Base-by-base conservation (phyloP, 2,329 filamentous ascomycete species). In the Septoria linicola region DNA sequence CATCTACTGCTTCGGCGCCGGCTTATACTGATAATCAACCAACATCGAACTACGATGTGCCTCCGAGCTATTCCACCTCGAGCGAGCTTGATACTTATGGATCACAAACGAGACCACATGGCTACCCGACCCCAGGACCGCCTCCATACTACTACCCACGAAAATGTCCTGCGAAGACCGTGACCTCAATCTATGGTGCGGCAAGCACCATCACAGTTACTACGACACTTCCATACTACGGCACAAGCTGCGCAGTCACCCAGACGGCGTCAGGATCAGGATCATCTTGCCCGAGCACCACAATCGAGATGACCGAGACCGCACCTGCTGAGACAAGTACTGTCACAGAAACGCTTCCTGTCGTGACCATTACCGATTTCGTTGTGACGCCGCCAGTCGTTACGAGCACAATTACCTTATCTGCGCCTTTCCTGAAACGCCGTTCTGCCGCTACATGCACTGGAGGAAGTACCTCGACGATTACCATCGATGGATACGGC, bases 271-370 rank as follows among this genome's bases (percentile, higher is more conserved):
- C 14, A 3, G 41, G 41, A 1, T 23, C 23, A n/a, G n/a, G n/a
- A n/a, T n/a, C n/a, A n/a, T n/a, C 23, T 31, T 43, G 23, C 23
- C 41, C 25, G 8, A 30, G 23, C 27, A 30, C 25, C 14, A n/a
- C n/a, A n/a, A n/a, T n/a, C n/a, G n/a, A n/a, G n/a, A n/a, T 17
- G 23, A 43, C 41, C 16, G 41, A 43, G 11, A 43, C 41, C 20
- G 41, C 25, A n/a, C 23, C 41, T 6, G 41, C 27, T 13, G 41
- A 21, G 25, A 43, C 41, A 8, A 43, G n/a, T 16, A 43, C 27
- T 17, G 14, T 43, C 3, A 43, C 41, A 34, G 14, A 31, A 6
- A 43, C 41, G 16, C 14, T 27, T 34, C 10, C 27, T 0, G 41
- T 43, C 3, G 10, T 21, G 23, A 43, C 41, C 14, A 27, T 32